Evolutionary conservation across 1,284 basidiomycete species (phyloP).

Genomic region (Fomitopsis palustris): DNA sequence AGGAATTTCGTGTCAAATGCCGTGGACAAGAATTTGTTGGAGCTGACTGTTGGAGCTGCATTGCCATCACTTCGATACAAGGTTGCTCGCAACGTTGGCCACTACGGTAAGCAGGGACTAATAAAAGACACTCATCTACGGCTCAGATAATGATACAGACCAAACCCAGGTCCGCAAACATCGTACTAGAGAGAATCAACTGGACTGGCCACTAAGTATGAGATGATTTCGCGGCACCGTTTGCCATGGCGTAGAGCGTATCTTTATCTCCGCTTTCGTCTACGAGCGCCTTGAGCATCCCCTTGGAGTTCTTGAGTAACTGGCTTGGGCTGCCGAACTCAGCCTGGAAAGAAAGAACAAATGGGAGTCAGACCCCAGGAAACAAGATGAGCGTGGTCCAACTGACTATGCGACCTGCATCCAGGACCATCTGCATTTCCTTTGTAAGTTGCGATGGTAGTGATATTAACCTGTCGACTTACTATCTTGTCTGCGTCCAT

Average conservation of each 20-base stretch:
- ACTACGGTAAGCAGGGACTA: too few species aligned
- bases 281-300: constrained; percentile 54
- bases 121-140: too few species aligned
- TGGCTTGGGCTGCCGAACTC: constrained; percentile 58
- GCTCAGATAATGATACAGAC: too few species aligned
- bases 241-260: constrained; percentile 2
- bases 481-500: constrained; percentile 49
- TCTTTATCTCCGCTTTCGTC: constrained; percentile 49
- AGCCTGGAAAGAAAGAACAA: constrained; percentile 40
- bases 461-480: constrained; percentile 7
- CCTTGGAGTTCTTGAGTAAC: constrained; percentile 50
- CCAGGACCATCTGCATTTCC: constrained; percentile 32
- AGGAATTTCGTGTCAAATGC: too few species aligned
- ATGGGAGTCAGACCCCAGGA: not conserved
- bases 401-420: constrained; percentile 31
- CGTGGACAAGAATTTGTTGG: too few species aligned
- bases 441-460: not conserved
- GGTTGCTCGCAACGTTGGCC: too few species aligned
- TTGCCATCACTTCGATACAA: too few species aligned
- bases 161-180: too few species aligned
- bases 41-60: too few species aligned
- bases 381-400: not conserved
- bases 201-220: not conserved
- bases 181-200: too few species aligned
- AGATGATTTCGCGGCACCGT: not conserved